Evolutionary conservation across 1,284 basidiomycete species (phyloP).

Genomic region (Fomitiporia mediterranea): DNA sequence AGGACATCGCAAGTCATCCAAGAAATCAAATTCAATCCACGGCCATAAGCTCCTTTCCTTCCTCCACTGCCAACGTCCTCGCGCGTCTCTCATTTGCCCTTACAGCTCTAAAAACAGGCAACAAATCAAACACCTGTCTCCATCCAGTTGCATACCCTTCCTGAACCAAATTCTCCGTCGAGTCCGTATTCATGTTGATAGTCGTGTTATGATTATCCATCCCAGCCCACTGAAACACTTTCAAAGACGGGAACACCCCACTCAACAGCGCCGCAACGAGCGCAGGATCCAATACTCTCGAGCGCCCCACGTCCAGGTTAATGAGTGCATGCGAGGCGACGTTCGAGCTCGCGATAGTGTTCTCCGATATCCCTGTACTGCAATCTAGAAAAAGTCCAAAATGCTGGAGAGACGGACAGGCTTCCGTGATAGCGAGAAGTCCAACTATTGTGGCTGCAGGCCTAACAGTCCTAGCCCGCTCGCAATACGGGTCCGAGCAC

Average conservation of each 20-base stretch:
- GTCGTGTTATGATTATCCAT: too few relatives aligned
- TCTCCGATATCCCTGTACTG: neutral
- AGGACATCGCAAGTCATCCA: neutral
- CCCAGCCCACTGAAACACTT: conserved; percentile 18
- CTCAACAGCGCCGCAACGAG: conserved; percentile 19
- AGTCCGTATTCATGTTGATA: too few relatives aligned
- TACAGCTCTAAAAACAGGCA: conserved; percentile 19
- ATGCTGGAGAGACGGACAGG: conserved; percentile 13
- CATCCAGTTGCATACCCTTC: conserved; percentile 10
- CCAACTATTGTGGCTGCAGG: conserved; percentile 11
- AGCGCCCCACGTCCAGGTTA: conserved; percentile 19
- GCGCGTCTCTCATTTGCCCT: conserved; percentile 13
- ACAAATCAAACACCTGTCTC: conserved; percentile 18
- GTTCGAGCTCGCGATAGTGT: neutral
- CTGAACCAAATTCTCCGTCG: neutral
- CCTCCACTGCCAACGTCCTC: neutral
- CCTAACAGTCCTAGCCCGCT: conserved; percentile 5
- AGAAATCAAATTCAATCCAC: conserved; percentile 15
- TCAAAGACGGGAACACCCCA: conserved; percentile 18
- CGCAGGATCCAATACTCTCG: conserved; percentile 5
- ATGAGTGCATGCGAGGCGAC: conserved; percentile 11
- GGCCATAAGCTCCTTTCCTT: neutral
- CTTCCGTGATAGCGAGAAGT: conserved; percentile 6
- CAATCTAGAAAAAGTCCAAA: conserved; percentile 17
- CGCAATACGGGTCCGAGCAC: conserved; percentile 18